Evolutionary conservation across 1,284 basidiomycete species (phyloP).

Genomic region (Meripilus lineatus): DNA sequence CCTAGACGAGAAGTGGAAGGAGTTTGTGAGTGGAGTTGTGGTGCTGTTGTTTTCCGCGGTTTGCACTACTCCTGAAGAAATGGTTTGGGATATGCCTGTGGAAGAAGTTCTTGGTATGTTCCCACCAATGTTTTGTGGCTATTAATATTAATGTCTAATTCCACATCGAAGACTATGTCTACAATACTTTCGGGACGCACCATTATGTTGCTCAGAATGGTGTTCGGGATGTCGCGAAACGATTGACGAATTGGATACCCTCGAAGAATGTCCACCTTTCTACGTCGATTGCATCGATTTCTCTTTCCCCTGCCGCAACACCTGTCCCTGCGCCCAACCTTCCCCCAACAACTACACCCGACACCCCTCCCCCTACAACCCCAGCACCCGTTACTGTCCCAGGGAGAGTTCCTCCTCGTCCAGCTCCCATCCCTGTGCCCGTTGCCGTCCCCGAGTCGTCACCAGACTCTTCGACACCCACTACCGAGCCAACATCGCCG

Average conservation of each 20-base stretch:
- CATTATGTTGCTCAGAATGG: slow-evolving; percentile 57
- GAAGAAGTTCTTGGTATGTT: slow-evolving; percentile 57
- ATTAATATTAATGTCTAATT: not conserved
- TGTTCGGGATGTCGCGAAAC: slow-evolving; percentile 48
- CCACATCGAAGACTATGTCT: slow-evolving; percentile 49
- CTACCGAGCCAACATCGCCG: too few relatives aligned
- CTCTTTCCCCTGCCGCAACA: not conserved
- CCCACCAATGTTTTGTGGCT: not conserved
- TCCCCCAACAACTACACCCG: too few relatives aligned
- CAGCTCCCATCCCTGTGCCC: too few relatives aligned
- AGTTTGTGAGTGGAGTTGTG: slow-evolving; percentile 50
- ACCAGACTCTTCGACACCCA: too few relatives aligned
- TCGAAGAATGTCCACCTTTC: slow-evolving; percentile 45
- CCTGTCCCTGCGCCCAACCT: too few relatives aligned
- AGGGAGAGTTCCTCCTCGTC: too few relatives aligned
- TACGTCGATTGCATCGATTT: slow-evolving; percentile 39
- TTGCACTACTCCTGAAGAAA: slow-evolving; percentile 52
- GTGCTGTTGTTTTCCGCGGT: slow-evolving; percentile 70
- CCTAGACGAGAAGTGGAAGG: slow-evolving; percentile 45
- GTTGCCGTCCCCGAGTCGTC: too few relatives aligned
- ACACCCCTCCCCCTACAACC: too few relatives aligned
- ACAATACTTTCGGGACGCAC: slow-evolving; percentile 52
- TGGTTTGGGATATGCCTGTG: slow-evolving; percentile 49
- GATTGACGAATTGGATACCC: slow-evolving; percentile 36
- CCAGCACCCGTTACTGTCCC: too few relatives aligned